Evolutionary conservation across 2,329 filamentous ascomycete species (phyloP).

Genomic region (Penicillium sp.): DNA sequence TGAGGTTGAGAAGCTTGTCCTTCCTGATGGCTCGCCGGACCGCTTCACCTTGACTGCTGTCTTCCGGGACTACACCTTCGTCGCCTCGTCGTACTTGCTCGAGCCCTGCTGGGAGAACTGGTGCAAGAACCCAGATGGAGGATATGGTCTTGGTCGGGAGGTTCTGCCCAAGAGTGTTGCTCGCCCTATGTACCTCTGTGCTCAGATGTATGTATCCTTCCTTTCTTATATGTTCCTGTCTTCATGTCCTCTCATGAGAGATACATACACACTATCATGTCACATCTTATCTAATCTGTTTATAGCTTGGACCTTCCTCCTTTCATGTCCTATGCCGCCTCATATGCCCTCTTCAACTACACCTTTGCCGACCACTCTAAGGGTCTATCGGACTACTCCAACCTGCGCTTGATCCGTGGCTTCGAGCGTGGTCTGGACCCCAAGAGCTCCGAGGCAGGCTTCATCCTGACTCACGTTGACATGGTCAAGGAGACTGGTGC

Average conservation of each 20-base stretch:
- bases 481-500: conserved; percentile 88
- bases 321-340: conserved; percentile 81
- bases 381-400: conserved; percentile 57
- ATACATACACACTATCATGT: neutral
- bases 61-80: conserved; percentile 89
- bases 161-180: conserved; percentile 72
- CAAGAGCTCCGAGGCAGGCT: conserved; percentile 85
- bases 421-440: conserved; percentile 90
- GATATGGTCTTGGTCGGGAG: conserved; percentile 76
- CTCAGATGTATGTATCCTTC: conserved; percentile 71
- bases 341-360: conserved; percentile 65
- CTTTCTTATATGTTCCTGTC: neutral
- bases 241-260: neutral
- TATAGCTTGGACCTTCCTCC: conserved; percentile 73
- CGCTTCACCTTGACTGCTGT: conserved; percentile 79
- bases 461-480: conserved; percentile 92
- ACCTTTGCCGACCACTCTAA: conserved; percentile 57
- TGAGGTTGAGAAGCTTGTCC: conserved; percentile 66
- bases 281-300: conserved; percentile 20
- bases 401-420: conserved; percentile 81
- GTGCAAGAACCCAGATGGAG: conserved; percentile 58
- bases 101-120: conserved; percentile 85
- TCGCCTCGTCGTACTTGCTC: conserved; percentile 84
- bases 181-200: conserved; percentile 79
- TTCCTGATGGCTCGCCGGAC: conserved; percentile 59